Percentiles rank a stretch among this genome's conserved stretches.
Conservation (phyloP, 2,329 filamentous ascomycete species). For the Fusarium albosuccineum region DNA sequence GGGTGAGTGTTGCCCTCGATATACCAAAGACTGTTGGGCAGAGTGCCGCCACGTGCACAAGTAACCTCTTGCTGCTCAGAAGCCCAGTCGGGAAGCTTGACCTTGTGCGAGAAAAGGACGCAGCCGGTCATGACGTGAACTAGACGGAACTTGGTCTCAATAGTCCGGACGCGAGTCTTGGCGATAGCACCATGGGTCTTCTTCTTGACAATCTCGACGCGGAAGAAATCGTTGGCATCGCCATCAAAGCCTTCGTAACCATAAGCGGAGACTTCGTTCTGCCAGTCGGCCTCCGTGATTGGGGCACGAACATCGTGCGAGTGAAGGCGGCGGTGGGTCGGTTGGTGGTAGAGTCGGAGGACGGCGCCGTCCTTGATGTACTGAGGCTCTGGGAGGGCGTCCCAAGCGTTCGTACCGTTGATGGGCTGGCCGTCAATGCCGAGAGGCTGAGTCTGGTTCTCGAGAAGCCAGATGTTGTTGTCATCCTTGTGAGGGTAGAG, state of each 20-base stretch:
- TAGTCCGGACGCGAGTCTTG: slow-evolving; percentile 89
- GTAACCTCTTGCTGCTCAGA: slow-evolving; percentile 99
- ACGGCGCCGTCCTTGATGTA: slow-evolving; percentile 85
- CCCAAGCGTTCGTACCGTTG: slow-evolving; percentile 87
- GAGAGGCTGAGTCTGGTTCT: slow-evolving; percentile 95
- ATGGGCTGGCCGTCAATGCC: slow-evolving; percentile 80
- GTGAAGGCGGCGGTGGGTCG: slow-evolving; percentile 90
- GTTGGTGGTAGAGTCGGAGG: slow-evolving; percentile 84
- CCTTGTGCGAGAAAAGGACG: slow-evolving; percentile 96
- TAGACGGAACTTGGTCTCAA: slow-evolving; percentile 96
- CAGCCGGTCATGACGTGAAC: slow-evolving; percentile 98
- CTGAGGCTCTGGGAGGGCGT: slow-evolving; percentile 73
- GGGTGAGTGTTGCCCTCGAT: slow-evolving; percentile 92
- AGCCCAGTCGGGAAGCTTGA: slow-evolving; percentile 98
- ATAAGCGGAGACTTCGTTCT: slow-evolving; percentile 96
- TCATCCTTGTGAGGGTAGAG: slow-evolving; percentile 99
- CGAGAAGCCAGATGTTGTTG: slow-evolving; percentile 94
- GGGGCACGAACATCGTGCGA: slow-evolving; percentile 94
- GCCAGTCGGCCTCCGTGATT: slow-evolving; percentile 90
- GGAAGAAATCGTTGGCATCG: slow-evolving; percentile 96
- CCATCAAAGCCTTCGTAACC: slow-evolving; percentile 97
- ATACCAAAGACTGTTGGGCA: slow-evolving; percentile 98
- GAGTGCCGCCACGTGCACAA: slow-evolving; percentile 88
- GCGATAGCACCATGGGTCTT: slow-evolving; percentile 83
- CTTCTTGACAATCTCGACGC: slow-evolving; percentile 92